Conservation (phyloP, 2,329 filamentous ascomycete genomes). For the Aureobasidium sp. region DNA sequence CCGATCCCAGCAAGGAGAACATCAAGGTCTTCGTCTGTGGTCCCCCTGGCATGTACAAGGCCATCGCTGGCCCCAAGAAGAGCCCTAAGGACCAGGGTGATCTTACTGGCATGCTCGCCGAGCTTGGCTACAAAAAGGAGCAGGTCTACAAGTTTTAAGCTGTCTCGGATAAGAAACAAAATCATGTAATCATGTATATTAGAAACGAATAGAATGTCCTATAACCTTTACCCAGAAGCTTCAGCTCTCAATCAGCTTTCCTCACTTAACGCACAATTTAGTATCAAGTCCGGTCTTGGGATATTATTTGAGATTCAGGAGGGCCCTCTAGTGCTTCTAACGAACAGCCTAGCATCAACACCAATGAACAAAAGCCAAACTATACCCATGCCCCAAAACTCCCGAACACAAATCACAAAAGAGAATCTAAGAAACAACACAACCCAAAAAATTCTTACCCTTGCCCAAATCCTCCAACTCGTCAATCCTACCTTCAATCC, state of each 20-base stretch:
- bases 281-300: too few species aligned
- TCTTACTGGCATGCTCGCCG: conserved; percentile 69
- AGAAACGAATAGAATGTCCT: neutral
- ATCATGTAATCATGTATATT: conserved; percentile 2
- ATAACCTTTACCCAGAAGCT: neutral
- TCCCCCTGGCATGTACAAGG: conserved; percentile 87
- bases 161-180: neutral
- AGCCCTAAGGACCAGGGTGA: conserved; percentile 94
- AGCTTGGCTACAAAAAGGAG: conserved; percentile 75
- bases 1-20: conserved; percentile 83
- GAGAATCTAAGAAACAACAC: conserved; percentile 17
- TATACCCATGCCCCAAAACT: neutral
- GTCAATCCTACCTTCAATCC: conserved; percentile 35
- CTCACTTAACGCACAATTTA: neutral
- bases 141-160: conserved; percentile 92
- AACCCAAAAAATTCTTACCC: conserved; percentile 17
- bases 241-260: neutral
- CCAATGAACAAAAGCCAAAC: neutral
- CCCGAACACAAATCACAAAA: neutral
- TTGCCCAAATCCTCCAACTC: conserved; percentile 48
- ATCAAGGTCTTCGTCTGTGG: conserved; percentile 97
- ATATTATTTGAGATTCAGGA: too few species aligned
- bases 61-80: conserved; percentile 80
- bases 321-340: neutral
- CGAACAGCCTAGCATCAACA: neutral